Evolutionary conservation across 495 filamentous ascomycete genomes (phyloP).

Genomic region (Neurospora sp.): DNA sequence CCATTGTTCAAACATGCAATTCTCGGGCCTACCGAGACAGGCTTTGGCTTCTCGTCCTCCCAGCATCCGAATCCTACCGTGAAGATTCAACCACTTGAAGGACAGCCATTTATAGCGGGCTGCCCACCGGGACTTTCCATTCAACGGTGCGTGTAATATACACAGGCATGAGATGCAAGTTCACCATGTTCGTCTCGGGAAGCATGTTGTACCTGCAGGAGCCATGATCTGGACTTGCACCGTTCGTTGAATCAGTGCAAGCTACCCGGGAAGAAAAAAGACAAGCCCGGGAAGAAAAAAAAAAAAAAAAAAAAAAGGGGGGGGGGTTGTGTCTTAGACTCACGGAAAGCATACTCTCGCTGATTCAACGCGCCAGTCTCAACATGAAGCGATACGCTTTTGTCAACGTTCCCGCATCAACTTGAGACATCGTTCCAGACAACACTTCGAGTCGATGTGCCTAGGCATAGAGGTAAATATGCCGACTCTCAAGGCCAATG

Average conservation of each 20-base stretch:
- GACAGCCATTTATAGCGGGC: neutral
- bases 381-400: neutral
- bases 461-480: neutral
- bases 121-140: neutral
- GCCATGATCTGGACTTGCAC: neutral
- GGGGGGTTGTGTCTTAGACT: neutral
- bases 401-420: neutral
- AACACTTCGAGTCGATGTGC: neutral
- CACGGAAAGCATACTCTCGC: neutral
- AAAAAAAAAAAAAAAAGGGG: no score
- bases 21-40: neutral
- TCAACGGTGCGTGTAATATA: neutral
- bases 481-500: neutral
- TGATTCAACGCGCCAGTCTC: neutral
- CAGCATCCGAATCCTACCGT: neutral
- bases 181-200: neutral
- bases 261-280: neutral
- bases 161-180: neutral
- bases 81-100: neutral
- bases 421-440: neutral
- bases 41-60: neutral
- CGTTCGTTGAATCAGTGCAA: neutral
- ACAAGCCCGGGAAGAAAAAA: neutral
- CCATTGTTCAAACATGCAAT: neutral
- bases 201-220: neutral